Evolutionary conservation across 2,329 filamentous ascomycete genomes (phyloP).

Genomic region (Helotiales sp.): DNA sequence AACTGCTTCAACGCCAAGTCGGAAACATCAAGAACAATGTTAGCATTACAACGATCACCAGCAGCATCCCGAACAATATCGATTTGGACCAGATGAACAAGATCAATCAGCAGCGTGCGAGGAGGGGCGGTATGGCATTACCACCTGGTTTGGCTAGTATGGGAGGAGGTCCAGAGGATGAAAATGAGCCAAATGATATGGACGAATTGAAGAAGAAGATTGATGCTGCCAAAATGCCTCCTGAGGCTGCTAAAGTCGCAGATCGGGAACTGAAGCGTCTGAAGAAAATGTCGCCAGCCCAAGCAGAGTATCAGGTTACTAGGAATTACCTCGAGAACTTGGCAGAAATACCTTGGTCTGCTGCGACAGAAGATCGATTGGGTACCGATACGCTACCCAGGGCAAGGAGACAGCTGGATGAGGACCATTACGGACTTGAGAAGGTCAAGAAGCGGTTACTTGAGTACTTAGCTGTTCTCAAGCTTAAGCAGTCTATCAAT

Average conservation of each 20-base stretch:
- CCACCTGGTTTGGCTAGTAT: conserved; percentile 26
- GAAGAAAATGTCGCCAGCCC: conserved; percentile 93
- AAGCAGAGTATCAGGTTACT: conserved; percentile 93
- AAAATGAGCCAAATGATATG: conserved; percentile 84
- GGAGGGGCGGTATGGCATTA: conserved; percentile 28
- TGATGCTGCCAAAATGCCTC: conserved; percentile 75
- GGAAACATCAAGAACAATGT: conserved; percentile 82
- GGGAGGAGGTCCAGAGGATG: conserved; percentile 49
- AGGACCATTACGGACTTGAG: conserved; percentile 94
- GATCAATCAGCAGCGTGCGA: conserved; percentile 41
- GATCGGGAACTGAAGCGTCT: conserved; percentile 84
- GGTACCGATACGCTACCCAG: conserved; percentile 75
- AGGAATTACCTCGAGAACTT: conserved; percentile 93
- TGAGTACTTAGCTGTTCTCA: conserved; percentile 94
- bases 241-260: conserved; percentile 87
- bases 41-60: conserved; percentile 77
- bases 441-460: conserved; percentile 96
- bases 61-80: conserved; percentile 61
- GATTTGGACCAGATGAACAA: conserved; percentile 54
- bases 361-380: conserved; percentile 80
- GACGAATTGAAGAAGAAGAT: conserved; percentile 90
- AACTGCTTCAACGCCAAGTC: conserved; percentile 80
- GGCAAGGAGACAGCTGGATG: conserved; percentile 87
- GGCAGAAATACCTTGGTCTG: conserved; percentile 90
- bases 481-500: conserved; percentile 90